Evolutionary conservation across 495 filamentous ascomycete species (phyloP).

Genomic region (Friedmanniomyces endolithicus): DNA sequence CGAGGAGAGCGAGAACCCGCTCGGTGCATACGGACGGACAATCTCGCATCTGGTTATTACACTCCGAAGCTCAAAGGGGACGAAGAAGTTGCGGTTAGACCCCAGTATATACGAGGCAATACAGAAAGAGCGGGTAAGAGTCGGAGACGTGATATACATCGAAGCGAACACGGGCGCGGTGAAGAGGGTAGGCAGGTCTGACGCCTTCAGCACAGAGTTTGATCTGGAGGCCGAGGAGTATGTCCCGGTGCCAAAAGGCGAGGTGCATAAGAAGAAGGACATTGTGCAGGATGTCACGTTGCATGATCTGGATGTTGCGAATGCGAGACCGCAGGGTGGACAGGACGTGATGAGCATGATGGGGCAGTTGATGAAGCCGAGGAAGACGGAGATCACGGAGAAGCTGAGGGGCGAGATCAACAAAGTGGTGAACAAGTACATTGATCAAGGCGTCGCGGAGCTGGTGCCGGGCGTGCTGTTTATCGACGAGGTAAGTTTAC

Average conservation of each 20-base stretch:
- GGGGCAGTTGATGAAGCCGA: slow-evolving; percentile 97
- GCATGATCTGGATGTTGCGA: slow-evolving; percentile 92
- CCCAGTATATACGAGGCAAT: slow-evolving; percentile 98
- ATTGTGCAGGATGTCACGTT: slow-evolving; percentile 98
- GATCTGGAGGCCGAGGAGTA: slow-evolving; percentile 98
- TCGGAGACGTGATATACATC: slow-evolving; percentile 97
- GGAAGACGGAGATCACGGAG: slow-evolving; percentile 97
- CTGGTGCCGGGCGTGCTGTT: slow-evolving; percentile 93
- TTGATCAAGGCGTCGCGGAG: slow-evolving; percentile 95
- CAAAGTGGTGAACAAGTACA: slow-evolving; percentile 96
- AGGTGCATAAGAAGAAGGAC: slow-evolving; percentile 99
- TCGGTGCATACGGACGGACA: slow-evolving; percentile 88
- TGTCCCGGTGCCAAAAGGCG: slow-evolving; percentile 94
- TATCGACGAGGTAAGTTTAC: slow-evolving; percentile 75
- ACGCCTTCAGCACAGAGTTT: slow-evolving; percentile 95
- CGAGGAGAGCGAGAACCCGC: slow-evolving; percentile 94
- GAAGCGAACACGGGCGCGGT: slow-evolving; percentile 96
- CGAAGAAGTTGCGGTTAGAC: slow-evolving; percentile 91
- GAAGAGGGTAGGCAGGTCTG: slow-evolving; percentile 87
- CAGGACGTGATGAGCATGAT: slow-evolving; percentile 99
- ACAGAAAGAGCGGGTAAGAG: slow-evolving; percentile 90
- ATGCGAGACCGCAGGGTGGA: slow-evolving; percentile 83
- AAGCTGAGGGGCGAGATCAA: slow-evolving; percentile 93
- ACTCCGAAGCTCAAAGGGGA: slow-evolving; percentile 80
- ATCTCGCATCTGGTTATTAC: slow-evolving; percentile 83